These are phyloP conservation scores for Pleurotus citrinopileatus DNA, from an alignment of 768 basidiomycete species.

Conservation along the genomic window DNA sequence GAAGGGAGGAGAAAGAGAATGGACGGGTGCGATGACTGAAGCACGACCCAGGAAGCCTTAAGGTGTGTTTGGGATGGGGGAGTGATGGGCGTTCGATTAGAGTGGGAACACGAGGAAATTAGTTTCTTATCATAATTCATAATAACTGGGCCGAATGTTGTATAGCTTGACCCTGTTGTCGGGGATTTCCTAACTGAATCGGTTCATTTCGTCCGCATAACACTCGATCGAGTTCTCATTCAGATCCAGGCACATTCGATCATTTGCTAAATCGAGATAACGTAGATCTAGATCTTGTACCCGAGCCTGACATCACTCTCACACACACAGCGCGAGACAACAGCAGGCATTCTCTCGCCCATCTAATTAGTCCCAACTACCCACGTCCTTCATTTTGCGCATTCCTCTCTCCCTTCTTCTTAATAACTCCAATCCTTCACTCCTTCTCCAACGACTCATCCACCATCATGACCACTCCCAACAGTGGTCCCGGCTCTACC, in stretches of 20 bases:
- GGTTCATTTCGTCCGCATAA: not conserved
- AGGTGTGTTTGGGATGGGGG: constrained; percentile 1
- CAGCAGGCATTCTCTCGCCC: not conserved
- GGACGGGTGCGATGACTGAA: constrained; percentile 1
- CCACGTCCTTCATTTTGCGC: not conserved
- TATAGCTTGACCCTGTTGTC: not conserved
- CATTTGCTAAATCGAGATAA: not conserved
- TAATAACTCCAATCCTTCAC: not conserved
- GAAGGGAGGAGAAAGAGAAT: not conserved
- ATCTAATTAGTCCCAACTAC: not conserved
- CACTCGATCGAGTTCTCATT: constrained; percentile 3
- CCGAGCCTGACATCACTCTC: not conserved
- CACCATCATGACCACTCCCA: not conserved
- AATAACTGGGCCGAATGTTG: not conserved
- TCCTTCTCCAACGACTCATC: not conserved
- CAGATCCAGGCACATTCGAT: constrained; percentile 4
- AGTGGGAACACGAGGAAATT: constrained; percentile 1
- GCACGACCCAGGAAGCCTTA: not conserved
- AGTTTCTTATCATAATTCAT: constrained; percentile 7
- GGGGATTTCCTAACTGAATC: not conserved
- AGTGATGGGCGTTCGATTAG: not conserved
- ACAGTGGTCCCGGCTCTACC: not conserved
- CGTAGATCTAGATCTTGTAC: not conserved
- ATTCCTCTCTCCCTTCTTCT: not conserved
- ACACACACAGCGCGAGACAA: not conserved